Evolutionary conservation across 495 filamentous ascomycete genomes (phyloP).

Genomic region (Mycothermus thermophilus): DNA sequence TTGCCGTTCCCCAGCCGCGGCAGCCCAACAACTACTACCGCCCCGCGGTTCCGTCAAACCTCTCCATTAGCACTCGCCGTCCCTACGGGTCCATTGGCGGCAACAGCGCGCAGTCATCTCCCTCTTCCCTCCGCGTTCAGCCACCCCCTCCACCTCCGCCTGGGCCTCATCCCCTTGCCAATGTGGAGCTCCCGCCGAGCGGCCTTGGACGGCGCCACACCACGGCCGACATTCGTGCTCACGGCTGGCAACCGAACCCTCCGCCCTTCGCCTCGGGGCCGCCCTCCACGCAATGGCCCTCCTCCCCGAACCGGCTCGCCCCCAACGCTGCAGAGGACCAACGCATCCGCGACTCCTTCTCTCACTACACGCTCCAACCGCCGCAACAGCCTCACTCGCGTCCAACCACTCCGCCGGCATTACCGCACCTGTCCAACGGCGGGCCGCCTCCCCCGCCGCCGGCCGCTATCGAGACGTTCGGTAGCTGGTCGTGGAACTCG

Average conservation of each 20-base stretch:
- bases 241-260: constrained; percentile 64
- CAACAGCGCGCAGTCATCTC: constrained; percentile 51
- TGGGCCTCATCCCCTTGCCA: constrained; percentile 61
- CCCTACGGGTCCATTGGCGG: constrained; percentile 62
- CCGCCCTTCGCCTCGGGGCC: constrained; percentile 60
- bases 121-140: constrained; percentile 51
- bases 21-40: constrained; percentile 39
- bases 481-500: constrained; percentile 42
- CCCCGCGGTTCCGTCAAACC: constrained; percentile 64
- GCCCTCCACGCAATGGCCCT: constrained; percentile 68
- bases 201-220: constrained; percentile 79
- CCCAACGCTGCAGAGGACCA: constrained; percentile 49
- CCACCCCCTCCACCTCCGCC: constrained; percentile 54
- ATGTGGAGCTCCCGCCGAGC: constrained; percentile 59
- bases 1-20: constrained; percentile 28
- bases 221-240: constrained; percentile 85
- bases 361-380: constrained; percentile 62
- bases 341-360: constrained; percentile 66
- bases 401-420: constrained; percentile 55
- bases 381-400: constrained; percentile 45
- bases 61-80: constrained; percentile 63
- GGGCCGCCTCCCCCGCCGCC: constrained; percentile 14
- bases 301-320: constrained; percentile 55
- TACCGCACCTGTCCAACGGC: constrained; percentile 31
- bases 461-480: constrained; percentile 25